Base-by-base conservation (phyloP, 768 basidiomycete species). In the Grammothele lineata region DNA sequence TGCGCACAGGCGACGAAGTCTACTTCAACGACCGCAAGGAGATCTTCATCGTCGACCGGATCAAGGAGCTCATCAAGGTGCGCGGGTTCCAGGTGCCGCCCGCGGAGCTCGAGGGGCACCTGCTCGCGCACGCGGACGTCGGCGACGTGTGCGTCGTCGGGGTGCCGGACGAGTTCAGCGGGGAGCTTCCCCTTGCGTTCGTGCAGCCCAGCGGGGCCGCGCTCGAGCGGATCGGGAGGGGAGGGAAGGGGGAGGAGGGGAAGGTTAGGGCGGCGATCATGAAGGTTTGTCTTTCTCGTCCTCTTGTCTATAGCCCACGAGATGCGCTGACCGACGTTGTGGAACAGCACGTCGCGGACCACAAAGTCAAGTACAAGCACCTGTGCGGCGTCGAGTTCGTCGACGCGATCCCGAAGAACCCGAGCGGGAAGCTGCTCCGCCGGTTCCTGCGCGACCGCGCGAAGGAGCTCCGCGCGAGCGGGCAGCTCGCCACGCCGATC, bases 41-140 rank as follows among this genome's bases (percentile, higher is more conserved):
- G 51, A 58, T 87, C 1, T 86, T 78, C 57, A 69, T 89, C 22
- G 77, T 89, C 11, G 87, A 89, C 61, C 78, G 87, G 21, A 61
- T 87, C 45, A 89, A 87, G 83, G 85, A 87, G 70, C 78, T 85
- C 45, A 71, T 87, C 64, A 87, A 89, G 65, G 78, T 83, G 32
- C 70, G 74, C 58, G 73, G 70, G 14, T 71, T 65, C 59, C 65
- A 70, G 53, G 67, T 70, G 15, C 62, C 66, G 4, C 68, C 69
- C 2, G 64, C 67, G 17, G 67, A 65, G 46, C 53, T 68, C 23
- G 65, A 70, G 53, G 67, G 68, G 9, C 67, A 66, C 41, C 54
- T 71, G 25, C 56, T 71, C 35, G 56, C 56, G 22, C 69, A 67
- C 50, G 57, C 63, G 8, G 78, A 80, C 48, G 82, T 88, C 26